Conservation (phyloP, 2,329 filamentous ascomycete species). For the Tolypocladium amazonense region DNA sequence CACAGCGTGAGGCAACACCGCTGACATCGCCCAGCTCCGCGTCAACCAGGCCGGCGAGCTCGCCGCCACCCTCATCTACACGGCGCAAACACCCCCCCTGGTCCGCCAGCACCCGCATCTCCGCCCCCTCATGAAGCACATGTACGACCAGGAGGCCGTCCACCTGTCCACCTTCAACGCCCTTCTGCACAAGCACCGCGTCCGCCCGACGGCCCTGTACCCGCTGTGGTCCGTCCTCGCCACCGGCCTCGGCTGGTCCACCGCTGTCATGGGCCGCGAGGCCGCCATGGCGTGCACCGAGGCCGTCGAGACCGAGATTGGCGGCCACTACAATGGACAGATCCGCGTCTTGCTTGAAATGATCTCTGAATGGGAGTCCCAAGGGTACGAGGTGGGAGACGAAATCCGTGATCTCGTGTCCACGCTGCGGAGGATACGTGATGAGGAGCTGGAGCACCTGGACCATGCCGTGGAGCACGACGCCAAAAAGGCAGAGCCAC, state of each 20-base stretch:
- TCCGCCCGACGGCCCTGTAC: slow-evolving; percentile 87
- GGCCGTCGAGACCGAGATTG: slow-evolving; percentile 96
- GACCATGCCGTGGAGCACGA: slow-evolving; percentile 93
- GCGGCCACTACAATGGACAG: slow-evolving; percentile 89
- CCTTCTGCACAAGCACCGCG: slow-evolving; percentile 73
- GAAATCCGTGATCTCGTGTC: slow-evolving; percentile 65
- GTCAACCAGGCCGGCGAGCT: slow-evolving; percentile 97
- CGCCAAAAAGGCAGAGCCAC: slow-evolving; percentile 78
- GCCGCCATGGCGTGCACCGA: slow-evolving; percentile 98
- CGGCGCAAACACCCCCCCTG: slow-evolving; percentile 74
- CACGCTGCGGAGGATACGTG: slow-evolving; percentile 73
- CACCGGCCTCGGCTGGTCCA: slow-evolving; percentile 76
- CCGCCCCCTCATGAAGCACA: slow-evolving; percentile 85
- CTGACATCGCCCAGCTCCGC: slow-evolving; percentile 48
- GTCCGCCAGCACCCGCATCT: slow-evolving; percentile 75
- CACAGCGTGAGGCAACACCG: neutral
- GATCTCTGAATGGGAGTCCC: slow-evolving; percentile 61
- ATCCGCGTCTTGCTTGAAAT: slow-evolving; percentile 74
- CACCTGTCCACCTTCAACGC: slow-evolving; percentile 81
- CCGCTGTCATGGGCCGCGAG: slow-evolving; percentile 78
- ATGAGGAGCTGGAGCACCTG: slow-evolving; percentile 94
- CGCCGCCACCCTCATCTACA: slow-evolving; percentile 92
- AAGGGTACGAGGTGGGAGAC: slow-evolving; percentile 69
- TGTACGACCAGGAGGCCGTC: slow-evolving; percentile 92
- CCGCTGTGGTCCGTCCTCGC: slow-evolving; percentile 79